These are phyloP conservation scores for Fusarium protoensiforme DNA, from an alignment of 2,329 filamentous ascomycete genomes.

Conservation along the genomic window DNA sequence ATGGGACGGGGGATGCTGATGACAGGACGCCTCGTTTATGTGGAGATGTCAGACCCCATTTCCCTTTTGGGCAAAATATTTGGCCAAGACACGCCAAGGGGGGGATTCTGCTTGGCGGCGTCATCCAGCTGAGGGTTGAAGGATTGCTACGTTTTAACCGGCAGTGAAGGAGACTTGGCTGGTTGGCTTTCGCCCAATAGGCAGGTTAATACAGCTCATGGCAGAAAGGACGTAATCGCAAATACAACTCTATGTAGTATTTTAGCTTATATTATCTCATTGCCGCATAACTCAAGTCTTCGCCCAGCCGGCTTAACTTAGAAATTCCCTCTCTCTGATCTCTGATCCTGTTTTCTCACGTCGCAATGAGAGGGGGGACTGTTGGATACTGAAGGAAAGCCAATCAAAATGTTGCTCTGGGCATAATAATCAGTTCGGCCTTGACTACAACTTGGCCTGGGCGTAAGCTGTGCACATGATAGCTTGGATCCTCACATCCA, in stretches of 20 bases:
- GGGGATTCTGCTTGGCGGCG: background rate
- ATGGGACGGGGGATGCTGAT: background rate
- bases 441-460: background rate
- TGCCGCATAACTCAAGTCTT: background rate
- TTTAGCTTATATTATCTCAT: background rate
- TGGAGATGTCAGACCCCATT: background rate
- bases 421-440: background rate
- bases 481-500: background rate
- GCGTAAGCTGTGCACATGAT: background rate
- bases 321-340: background rate
- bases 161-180: background rate
- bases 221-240: background rate
- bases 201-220: background rate
- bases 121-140: background rate
- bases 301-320: background rate
- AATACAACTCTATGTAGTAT: background rate
- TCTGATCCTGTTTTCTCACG: background rate
- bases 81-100: background rate
- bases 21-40: background rate
- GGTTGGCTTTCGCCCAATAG: background rate
- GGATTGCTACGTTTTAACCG: background rate
- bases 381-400: background rate
- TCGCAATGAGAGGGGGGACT: background rate
- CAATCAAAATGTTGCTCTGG: background rate
- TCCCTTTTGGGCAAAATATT: background rate